Conservation (phyloP, 192 early-diverging fungal species). For the Backusella morwellensis region DNA sequence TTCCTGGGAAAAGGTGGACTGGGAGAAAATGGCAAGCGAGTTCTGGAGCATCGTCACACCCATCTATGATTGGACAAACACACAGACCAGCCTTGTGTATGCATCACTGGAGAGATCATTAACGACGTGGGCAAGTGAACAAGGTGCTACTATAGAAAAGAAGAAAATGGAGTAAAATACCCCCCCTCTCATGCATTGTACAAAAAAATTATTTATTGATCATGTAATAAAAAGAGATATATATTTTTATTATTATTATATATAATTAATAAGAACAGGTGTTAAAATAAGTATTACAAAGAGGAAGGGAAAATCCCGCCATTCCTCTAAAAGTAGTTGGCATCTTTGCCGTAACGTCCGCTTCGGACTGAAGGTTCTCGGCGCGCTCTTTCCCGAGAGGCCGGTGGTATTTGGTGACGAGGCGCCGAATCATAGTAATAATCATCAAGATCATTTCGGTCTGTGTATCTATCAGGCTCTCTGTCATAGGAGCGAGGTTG, state of each 20-base stretch:
- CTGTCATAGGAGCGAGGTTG: background rate
- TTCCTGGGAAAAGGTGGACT: background rate
- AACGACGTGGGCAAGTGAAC: background rate
- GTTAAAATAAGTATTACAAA: background rate
- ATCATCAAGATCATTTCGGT: slow-evolving; percentile 12
- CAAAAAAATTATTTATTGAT: background rate
- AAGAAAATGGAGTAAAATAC: background rate
- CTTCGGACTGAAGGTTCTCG: slow-evolving; percentile 4
- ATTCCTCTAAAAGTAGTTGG: slow-evolving; percentile 7
- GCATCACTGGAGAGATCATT: background rate
- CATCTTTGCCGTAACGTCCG: background rate
- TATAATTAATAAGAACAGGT: background rate
- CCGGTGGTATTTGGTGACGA: background rate
- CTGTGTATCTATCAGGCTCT: background rate
- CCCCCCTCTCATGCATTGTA: background rate
- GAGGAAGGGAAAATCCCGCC: background rate
- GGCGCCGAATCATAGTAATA: slow-evolving; percentile 4
- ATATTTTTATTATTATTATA: background rate
- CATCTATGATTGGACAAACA: background rate
- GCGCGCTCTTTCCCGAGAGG: background rate
- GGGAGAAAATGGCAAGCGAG: background rate
- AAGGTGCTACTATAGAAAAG: background rate
- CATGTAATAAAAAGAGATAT: background rate
- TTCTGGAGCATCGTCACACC: background rate
- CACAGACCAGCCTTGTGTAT: background rate